Evolutionary conservation across 768 basidiomycete genomes (phyloP).

Genomic region (Phaeotremella skinneri): DNA sequence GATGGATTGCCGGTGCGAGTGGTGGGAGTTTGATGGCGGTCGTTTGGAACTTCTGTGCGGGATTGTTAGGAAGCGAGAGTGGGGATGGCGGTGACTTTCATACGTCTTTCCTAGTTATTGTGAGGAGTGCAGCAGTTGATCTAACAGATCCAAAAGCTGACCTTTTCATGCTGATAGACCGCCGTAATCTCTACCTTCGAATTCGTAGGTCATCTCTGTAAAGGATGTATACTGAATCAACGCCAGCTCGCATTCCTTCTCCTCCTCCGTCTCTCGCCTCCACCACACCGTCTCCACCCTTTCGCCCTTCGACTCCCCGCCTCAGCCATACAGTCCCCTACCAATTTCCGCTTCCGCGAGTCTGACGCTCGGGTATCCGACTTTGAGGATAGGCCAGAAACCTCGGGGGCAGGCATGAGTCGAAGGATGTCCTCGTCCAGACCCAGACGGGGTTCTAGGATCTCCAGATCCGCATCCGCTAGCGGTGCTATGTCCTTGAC

Average conservation of each 20-base stretch:
- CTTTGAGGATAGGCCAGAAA: neutral
- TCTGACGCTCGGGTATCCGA: constrained; percentile 6
- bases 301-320: constrained; percentile 21
- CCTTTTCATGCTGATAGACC: constrained; percentile 17
- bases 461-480: neutral
- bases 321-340: constrained; percentile 14
- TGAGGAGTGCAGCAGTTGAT: neutral
- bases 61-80: constrained; percentile 7
- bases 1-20: constrained; percentile 19
- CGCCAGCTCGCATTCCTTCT: constrained; percentile 30
- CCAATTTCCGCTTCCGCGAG: constrained; percentile 9
- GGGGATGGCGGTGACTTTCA: neutral
- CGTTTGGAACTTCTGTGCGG: constrained; percentile 35
- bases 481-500: too few relatives aligned
- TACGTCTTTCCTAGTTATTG: constrained; percentile 11
- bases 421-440: neutral
- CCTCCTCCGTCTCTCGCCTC: constrained; percentile 39
- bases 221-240: neutral
- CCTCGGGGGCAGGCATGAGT: neutral
- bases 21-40: constrained; percentile 22
- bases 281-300: constrained; percentile 11
- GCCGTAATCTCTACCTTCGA: constrained; percentile 26
- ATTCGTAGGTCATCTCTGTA: constrained; percentile 26
- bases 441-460: neutral
- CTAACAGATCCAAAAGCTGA: neutral